A percentile compares a stretch with the other conserved stretches of the same genome.
Evolutionary conservation across 352 stramenopile species (phyloP).

Genomic region (Paralagenidium karlingii): DNA sequence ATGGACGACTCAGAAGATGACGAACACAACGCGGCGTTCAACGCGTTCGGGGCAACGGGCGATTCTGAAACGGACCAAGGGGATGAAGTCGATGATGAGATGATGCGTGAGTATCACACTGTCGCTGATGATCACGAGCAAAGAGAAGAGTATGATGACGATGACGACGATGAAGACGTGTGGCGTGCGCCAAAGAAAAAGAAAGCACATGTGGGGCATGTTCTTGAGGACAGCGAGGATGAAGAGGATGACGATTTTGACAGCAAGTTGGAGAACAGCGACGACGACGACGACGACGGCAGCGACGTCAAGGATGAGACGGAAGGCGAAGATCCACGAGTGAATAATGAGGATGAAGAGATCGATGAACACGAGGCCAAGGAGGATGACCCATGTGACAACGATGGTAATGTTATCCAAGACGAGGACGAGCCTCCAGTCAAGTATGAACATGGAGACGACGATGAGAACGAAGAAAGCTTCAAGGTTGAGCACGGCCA

Average conservation of each 20-base stretch:
- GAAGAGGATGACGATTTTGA: conserved; percentile 13
- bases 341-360: neutral
- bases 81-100: neutral
- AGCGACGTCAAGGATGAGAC: conserved; percentile 8
- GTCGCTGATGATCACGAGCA: conserved; percentile 12
- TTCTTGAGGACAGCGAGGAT: conserved; percentile 3
- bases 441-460: conserved; percentile 8
- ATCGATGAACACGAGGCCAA: conserved; percentile 4
- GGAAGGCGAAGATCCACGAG: conserved; percentile 7
- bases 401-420: conserved; percentile 4
- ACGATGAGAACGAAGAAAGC: conserved; percentile 2
- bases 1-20: too few relatives aligned
- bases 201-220: neutral
- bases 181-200: neutral
- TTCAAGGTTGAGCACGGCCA: neutral
- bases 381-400: neutral
- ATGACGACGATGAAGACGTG: conserved; percentile 19
- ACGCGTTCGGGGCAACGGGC: too few relatives aligned
- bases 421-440: conserved; percentile 8
- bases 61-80: too few relatives aligned
- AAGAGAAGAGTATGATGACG: conserved; percentile 9
- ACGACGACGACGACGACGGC: conserved; percentile 2
- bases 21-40: too few relatives aligned
- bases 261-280: conserved; percentile 6
- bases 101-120: conserved; percentile 10